Evolutionary conservation across 2,329 filamentous ascomycete genomes (phyloP), one percentile per base, ranked within the genome.

Genomic region (Cladosporium sp.): DNA sequence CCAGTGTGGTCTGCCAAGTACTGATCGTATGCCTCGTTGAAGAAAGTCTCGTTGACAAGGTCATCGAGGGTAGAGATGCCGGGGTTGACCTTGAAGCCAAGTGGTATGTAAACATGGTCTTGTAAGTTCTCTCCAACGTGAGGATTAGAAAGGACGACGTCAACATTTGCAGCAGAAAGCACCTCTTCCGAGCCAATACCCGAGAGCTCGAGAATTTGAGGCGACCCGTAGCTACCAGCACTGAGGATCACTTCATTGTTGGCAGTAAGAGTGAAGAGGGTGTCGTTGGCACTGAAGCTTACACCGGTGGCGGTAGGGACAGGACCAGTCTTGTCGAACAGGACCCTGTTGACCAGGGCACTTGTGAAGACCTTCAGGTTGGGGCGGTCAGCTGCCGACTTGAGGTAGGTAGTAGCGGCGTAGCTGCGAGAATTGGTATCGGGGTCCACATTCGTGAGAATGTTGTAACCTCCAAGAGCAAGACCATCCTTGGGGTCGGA

Each of bases 61-160:
- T 60, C 28, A 26, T 29, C 67, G 61, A 40, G 61, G n/a, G 33
- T 64, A 56, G 29, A 63, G 49, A 55, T 44, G 16, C 49, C 49
- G 10, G 60, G 49, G 23, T 55, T 55, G 5, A 53, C 46, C 26
- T 63, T 29, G 49, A 29, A 55, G 31, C 46, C 49, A 12, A 55
- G 33, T 3, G 49, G 49, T 33, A 44, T 55, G 50, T 53, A 63
- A 16, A 72, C 63, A 73, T 88, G 86, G 71, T 88, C 86, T 69
- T 85, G 79, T 29, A 88, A 79, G 74, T 88, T 88, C 77, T 86
- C 82, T 65, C 86, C 86, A 12, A 88, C 85, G 61, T 84, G 85
- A 10, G 84, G 82, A 37, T 87, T 80, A 70, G 88, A 82, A 68
- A 81, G 80, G 62, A 87, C 81, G n/a, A 86, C 80, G 28, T 80